Evolutionary conservation across 225 moss, liverwort and hornwort species (phyloP), one percentile per base, ranked within the genome.

Genomic region (Antitrichia curtipendula): DNA sequence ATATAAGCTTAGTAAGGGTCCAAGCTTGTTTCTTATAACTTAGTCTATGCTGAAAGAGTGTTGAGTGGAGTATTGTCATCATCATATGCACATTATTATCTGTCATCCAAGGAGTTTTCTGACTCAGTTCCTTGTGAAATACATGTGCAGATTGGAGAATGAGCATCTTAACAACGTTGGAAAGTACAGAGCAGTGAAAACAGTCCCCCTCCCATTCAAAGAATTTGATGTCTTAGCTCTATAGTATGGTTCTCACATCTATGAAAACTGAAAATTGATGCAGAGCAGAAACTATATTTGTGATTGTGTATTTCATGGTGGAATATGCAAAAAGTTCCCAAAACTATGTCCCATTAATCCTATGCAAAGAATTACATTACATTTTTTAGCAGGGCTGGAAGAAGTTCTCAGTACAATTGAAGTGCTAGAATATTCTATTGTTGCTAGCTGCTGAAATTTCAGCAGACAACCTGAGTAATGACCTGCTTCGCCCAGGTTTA

Each of bases 91-190:
- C n/a, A 23, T 36, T 47, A 56, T 75, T 80, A 17, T 24, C 29
- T 45, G 23, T 79, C 36, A 27, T 38, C 32, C 6, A 27, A 75
- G 5, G 40, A 58, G 47, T 54, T 16, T 69, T 83, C 60, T 82
- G 58, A 82, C 54, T 82, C 29, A 72, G 8, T 50, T 80, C 17
- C 45, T 59, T 62, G 38, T 70, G 50, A 79, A 68, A 62, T 50
- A 29, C 56, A 40, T 84, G 78, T 74, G 61, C 90, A 92, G 93
- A 70, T 84, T 93, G 89, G 93, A 93, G 88, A 93, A 93, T 82
- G 93, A 93, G 82, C 93, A 93, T 75, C 92, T 93, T 20, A 93
- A 93, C 90, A 93, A 93, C 62, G 93, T 93, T 45, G 92, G 93
- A 18, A 93, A 90, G 82, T 93, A 25, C 68, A 92, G 93, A 78